Conservation (phyloP, 352 stramenopile genomes). For the Globisporangium carolinianum region DNA sequence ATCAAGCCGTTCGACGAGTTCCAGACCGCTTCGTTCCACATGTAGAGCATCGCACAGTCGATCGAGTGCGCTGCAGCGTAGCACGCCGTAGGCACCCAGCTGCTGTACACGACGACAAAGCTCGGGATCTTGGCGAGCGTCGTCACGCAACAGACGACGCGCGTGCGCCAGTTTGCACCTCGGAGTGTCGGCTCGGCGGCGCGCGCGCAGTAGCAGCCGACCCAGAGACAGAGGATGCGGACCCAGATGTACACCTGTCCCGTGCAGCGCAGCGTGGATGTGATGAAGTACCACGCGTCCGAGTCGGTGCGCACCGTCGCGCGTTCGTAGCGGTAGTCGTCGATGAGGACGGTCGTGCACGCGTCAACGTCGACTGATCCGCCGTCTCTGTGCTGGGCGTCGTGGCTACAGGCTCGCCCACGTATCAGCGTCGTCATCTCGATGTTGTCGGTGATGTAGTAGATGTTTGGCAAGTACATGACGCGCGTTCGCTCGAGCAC, state of each 20-base stretch:
- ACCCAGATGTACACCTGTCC: conserved; percentile 44
- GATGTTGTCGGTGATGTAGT: conserved; percentile 10
- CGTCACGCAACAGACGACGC: neutral
- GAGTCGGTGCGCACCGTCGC: conserved; percentile 26
- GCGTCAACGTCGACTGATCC: conserved; percentile 9
- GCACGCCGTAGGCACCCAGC: conserved; percentile 19
- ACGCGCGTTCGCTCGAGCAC: neutral
- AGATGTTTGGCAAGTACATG: neutral
- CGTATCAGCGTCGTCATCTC: conserved; percentile 29
- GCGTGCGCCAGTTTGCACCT: neutral
- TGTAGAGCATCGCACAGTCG: conserved; percentile 17
- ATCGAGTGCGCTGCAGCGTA: conserved; percentile 24
- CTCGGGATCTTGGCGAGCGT: conserved; percentile 22
- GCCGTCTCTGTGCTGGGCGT: conserved; percentile 11
- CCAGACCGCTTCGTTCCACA: conserved; percentile 17
- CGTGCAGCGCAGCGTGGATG: conserved; percentile 18
- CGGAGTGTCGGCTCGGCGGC: conserved; percentile 11
- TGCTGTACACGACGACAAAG: conserved; percentile 28
- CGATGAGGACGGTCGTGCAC: conserved; percentile 28
- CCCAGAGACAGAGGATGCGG: conserved; percentile 19
- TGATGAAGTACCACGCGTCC: conserved; percentile 22
- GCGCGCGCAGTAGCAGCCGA: conserved; percentile 16
- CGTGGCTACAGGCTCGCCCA: conserved; percentile 13
- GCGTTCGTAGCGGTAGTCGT: conserved; percentile 54
- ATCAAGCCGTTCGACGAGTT: conserved; percentile 11